Evolutionary conservation across 1,284 basidiomycete species (phyloP).

Genomic region (Grifola frondosa): DNA sequence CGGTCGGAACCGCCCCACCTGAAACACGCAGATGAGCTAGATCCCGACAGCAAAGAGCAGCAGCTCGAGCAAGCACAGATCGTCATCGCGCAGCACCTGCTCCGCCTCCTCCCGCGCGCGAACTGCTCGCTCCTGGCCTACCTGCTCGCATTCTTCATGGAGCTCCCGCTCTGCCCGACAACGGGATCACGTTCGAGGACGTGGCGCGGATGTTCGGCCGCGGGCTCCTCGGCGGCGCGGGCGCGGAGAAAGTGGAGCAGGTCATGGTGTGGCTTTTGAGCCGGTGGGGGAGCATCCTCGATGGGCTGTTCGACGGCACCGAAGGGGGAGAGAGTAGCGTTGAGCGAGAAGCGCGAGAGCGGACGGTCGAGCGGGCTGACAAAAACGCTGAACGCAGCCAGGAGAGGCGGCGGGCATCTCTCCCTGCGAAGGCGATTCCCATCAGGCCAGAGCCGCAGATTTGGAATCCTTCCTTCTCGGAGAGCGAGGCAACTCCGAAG

Average conservation of each 20-base stretch:
- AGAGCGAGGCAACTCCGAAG: conserved; percentile 2
- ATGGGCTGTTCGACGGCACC: conserved; percentile 24
- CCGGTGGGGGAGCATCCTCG: conserved; percentile 31
- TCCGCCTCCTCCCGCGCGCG: conserved; percentile 59
- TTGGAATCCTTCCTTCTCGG: too few species aligned
- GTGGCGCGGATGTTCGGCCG: conserved; percentile 32
- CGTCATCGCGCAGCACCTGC: conserved; percentile 48
- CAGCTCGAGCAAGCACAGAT: conserved; percentile 37
- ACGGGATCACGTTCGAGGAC: conserved; percentile 32
- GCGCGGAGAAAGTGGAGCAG: conserved; percentile 17
- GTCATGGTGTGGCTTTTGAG: conserved; percentile 32
- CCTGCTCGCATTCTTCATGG: conserved; percentile 58
- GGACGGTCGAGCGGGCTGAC: conserved; percentile 1
- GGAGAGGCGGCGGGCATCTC: background rate
- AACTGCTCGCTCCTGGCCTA: conserved; percentile 61
- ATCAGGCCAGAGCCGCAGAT: too few species aligned
- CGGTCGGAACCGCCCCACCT: too few species aligned
- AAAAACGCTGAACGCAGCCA: background rate
- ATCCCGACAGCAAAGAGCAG: too few species aligned
- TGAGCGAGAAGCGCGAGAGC: background rate
- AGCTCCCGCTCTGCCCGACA: conserved; percentile 35
- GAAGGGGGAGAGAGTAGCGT: conserved; percentile 1
- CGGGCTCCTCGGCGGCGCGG: conserved; percentile 28
- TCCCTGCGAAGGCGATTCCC: background rate
- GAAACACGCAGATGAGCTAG: too few species aligned